A percentile compares a stretch with the other conserved stretches of the same genome.
phyloP scores from a whole-genome alignment of 2,329 filamentous ascomycete species.

The Camillea tinctor region DNA sequence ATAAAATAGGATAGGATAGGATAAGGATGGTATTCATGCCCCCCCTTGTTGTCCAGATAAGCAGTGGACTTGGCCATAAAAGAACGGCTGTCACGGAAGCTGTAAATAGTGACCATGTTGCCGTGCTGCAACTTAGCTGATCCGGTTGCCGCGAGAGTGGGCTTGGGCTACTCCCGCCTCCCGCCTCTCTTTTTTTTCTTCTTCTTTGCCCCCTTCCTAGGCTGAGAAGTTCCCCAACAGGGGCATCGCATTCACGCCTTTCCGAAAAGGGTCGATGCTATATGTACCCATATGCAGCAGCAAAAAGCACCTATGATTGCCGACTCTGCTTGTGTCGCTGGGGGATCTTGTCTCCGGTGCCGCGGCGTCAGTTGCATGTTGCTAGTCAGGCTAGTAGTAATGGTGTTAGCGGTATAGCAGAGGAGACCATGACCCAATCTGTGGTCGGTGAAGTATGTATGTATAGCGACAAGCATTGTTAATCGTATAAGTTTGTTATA shows the following conservation, averaged over 20 bases:
- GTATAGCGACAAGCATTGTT: background rate
- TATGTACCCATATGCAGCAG: background rate
- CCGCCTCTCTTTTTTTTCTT: slow-evolving; percentile 1
- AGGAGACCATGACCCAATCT: background rate
- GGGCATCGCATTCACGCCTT: slow-evolving; percentile 2
- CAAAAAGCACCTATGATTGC: background rate
- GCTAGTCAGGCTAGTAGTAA: background rate
- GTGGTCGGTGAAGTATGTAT: background rate
- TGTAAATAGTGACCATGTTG: slow-evolving; percentile 3
- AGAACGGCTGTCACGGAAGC: background rate
- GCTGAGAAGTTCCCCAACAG: background rate
- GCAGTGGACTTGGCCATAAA: background rate
- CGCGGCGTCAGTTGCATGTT: background rate
- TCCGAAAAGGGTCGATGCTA: background rate
- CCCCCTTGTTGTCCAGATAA: background rate
- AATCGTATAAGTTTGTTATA: background rate
- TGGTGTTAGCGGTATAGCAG: background rate
- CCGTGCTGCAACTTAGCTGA: slow-evolving; percentile 10
- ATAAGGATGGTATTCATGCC: background rate
- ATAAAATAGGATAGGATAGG: too few species aligned
- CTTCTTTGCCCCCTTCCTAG: background rate
- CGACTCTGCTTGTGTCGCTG: background rate
- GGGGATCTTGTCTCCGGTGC: background rate
- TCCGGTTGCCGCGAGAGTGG: slow-evolving; percentile 10
- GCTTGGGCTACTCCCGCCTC: slow-evolving; percentile 10